These are phyloP conservation scores for Collybia nuda DNA, from an alignment of 768 basidiomycete genomes.

Conservation along the genomic window DNA sequence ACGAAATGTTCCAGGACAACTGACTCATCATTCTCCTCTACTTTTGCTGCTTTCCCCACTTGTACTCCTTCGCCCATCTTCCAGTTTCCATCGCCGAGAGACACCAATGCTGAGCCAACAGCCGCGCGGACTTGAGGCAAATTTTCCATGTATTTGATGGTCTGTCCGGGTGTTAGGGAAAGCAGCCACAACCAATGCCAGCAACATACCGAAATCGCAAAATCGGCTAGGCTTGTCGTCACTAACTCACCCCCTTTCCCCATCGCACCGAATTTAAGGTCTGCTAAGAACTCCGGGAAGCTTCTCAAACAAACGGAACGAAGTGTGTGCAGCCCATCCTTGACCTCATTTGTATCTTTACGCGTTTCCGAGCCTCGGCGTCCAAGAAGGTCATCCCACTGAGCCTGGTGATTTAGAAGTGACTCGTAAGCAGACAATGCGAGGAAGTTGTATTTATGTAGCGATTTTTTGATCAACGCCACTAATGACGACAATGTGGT, in stretches of 20 bases:
- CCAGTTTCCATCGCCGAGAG: conserved; percentile 88
- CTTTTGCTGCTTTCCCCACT: conserved; percentile 49
- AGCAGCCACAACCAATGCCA: neutral
- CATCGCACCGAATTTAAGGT: conserved; percentile 65
- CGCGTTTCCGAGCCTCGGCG: conserved; percentile 44
- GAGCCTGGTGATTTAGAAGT: conserved; percentile 52
- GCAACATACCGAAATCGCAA: conserved; percentile 48
- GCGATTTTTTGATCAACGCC: conserved; percentile 67
- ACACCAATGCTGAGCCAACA: conserved; percentile 61
- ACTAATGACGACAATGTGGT: conserved; percentile 64
- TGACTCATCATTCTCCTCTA: conserved; percentile 54
- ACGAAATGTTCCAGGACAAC: conserved; percentile 73
- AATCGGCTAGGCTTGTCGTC: conserved; percentile 64
- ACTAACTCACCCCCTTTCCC: conserved; percentile 55
- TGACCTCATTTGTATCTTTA: conserved; percentile 63
- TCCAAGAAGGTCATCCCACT: conserved; percentile 67
- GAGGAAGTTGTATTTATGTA: conserved; percentile 81
- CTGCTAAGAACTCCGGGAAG: conserved; percentile 82
- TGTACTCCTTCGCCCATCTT: conserved; percentile 85
- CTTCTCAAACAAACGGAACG: conserved; percentile 73
- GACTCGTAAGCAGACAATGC: conserved; percentile 70
- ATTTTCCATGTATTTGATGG: conserved; percentile 65
- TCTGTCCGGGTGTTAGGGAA: conserved; percentile 36
- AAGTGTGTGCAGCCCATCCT: conserved; percentile 65
- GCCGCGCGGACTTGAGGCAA: conserved; percentile 71